Evolutionary conservation across 1,284 basidiomycete species (phyloP), one percentile per base, ranked within the genome.

Genomic region (Heterobasidion parviporum): DNA sequence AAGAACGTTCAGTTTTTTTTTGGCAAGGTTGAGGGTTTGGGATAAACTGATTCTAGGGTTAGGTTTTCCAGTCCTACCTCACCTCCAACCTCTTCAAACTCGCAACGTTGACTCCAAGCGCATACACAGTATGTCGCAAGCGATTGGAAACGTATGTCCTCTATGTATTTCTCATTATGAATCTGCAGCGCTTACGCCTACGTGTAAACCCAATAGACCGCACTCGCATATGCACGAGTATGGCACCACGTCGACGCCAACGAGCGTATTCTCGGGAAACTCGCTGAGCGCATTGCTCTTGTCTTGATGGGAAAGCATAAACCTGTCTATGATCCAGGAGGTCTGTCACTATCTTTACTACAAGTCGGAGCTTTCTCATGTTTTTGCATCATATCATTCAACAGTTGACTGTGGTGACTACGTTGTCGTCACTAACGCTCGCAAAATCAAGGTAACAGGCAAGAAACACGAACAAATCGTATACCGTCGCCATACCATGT

Each of bases 221-320:
- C 89, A 3, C 82, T 99, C 59, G 95, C 94, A 0, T 95, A 95
- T 66, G 88, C 92, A 16, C 80, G 95, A 51, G 86, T 94, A 52
- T 99, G 96, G 97, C 94, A 98, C 70, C 91, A 93, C 61, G 92
- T 96, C 59, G 90, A 95, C 63, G 95, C 96, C 14, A 82, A 88
- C 26, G 89, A 93, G 63, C 85, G 95, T 47, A 78, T 96, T 16
- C 79, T 99, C 15, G 97, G 96, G 66, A 92, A 94, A 74, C 82
- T 98, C 6, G 94, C 96, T 6, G 88, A 92, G 64, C 84, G 92
- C 49, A 97, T 99, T 67, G 97, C 97, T 0, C 82, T 91, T 56
- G 92, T 94, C 32, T 80, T 99, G 55, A 98, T 98, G 95, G 97
- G 97, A 68, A 99, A 99, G 76, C 93, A 99, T 73, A 99, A 99